Percentiles rank a stretch among this genome's conserved stretches.
Evolutionary conservation across 257 asterid genomes (phyloP).

Genomic region (Penstemon eatonii): DNA sequence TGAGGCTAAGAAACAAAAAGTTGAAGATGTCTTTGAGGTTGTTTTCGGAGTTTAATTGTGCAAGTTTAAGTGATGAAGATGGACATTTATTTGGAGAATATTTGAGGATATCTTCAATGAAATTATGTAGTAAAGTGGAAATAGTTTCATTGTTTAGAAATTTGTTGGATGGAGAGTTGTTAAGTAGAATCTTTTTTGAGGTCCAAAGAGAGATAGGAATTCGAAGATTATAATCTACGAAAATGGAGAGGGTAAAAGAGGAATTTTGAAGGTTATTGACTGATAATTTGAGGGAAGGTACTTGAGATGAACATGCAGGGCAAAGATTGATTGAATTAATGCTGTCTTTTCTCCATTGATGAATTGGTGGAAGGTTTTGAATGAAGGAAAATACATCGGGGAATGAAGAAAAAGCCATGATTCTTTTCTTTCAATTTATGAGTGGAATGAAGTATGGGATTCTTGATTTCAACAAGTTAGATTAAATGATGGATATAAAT

Average conservation of each 20-base stretch:
- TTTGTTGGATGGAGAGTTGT: constrained; percentile 25
- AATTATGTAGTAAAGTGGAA: constrained; percentile 35
- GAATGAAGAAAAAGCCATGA: constrained; percentile 45
- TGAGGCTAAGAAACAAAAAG: constrained; percentile 56
- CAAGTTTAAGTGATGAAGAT: constrained; percentile 32
- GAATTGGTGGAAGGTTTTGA: constrained; percentile 52
- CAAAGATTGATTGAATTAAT: constrained; percentile 47
- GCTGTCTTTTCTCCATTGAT: constrained; percentile 35
- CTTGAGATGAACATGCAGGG: constrained; percentile 39
- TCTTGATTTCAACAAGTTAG: not conserved
- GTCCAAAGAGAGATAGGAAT: constrained; percentile 66
- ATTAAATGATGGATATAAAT: not conserved
- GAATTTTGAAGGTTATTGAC: constrained; percentile 38
- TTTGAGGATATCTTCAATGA: constrained; percentile 48
- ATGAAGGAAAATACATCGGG: constrained; percentile 69
- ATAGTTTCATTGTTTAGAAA: constrained; percentile 27
- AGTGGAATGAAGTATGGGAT: constrained; percentile 32
- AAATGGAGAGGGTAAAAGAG: constrained; percentile 45
- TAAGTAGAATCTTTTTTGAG: constrained; percentile 43
- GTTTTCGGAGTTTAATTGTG: constrained; percentile 18
- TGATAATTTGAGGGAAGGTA: constrained; percentile 64
- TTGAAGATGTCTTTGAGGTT: constrained; percentile 51
- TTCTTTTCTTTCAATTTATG: not conserved
- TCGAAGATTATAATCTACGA: constrained; percentile 51
- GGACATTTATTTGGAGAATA: constrained; percentile 42